phyloP scores from a whole-genome alignment of 129 eudicot genomes.

The Artemisia tridentata region DNA sequence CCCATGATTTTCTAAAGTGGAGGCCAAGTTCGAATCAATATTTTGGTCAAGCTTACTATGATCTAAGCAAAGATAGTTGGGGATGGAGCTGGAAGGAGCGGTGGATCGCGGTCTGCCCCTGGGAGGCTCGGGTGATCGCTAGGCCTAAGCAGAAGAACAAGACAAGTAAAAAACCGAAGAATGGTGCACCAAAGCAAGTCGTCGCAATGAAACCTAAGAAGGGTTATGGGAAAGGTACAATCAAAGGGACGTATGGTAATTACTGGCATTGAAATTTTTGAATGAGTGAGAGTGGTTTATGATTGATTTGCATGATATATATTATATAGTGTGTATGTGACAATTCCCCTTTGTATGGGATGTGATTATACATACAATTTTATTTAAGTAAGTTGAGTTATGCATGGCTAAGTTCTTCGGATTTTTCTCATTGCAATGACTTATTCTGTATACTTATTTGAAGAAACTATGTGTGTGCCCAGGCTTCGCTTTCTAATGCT shows the following conservation, averaged over 20 bases:
- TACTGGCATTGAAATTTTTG: slow-evolving; percentile 11
- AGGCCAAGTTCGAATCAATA: slow-evolving; percentile 47
- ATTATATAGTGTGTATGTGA: slow-evolving; percentile 27
- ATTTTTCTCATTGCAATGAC: no score
- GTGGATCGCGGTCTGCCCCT: slow-evolving; percentile 61
- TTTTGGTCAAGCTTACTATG: slow-evolving; percentile 60
- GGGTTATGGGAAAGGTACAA: slow-evolving; percentile 36
- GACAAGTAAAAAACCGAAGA: slow-evolving; percentile 28
- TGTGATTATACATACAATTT: slow-evolving; percentile 17
- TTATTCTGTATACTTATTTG: no score
- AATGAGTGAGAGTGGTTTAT: slow-evolving; percentile 25
- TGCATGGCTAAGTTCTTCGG: no score
- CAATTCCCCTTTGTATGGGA: slow-evolving; percentile 9
- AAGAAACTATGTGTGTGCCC: no score
- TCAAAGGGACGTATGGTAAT: slow-evolving; percentile 26
- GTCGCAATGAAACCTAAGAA: slow-evolving; percentile 41
- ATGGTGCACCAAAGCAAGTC: slow-evolving; percentile 32
- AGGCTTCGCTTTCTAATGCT: no score
- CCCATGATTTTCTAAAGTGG: slow-evolving; percentile 40
- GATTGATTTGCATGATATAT: slow-evolving; percentile 23
- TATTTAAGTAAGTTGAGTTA: slow-evolving; percentile 24
- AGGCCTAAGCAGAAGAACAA: slow-evolving; percentile 9
- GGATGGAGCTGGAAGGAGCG: slow-evolving; percentile 79
- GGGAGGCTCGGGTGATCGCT: slow-evolving; percentile 54
- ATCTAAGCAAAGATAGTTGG: slow-evolving; percentile 60